Base-by-base conservation (phyloP, 352 stramenopile genomes). In the Thraustochytrium sp. region DNA sequence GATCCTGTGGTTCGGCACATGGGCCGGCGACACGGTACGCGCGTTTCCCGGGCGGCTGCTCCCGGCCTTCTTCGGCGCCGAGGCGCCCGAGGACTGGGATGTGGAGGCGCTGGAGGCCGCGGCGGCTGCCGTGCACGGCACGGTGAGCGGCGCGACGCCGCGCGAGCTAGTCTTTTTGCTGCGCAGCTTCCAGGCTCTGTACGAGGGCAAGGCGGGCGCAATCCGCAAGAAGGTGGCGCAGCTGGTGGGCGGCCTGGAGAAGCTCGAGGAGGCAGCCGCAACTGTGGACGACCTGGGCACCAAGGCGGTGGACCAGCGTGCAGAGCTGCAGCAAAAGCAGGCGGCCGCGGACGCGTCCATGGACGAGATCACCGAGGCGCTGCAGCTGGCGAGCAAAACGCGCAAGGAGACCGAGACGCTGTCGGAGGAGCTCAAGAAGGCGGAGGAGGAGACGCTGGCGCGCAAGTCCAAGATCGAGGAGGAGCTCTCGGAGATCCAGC, bases 1-100 rank as follows among this genome's bases (percentile, higher is more conserved):
- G 21, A 94, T 97, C 55, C 89, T 96, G 0, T 98, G 94, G 94
- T 96, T 98, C 86, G 94, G 93, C 0, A 90, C 96, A 76, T 98
- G 94, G 94, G 91, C 88, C 29, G 42, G 84, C 0, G 78, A 80
- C 26, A 94, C 89, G 36, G 90, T 97, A 88, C 88, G 89, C 49
- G 85, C 88, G 26, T 84, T 98, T 0, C 93, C 94, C 2, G 88
- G 92, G 46, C 85, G 94, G 21, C 59, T 94, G 21, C 44, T 95
- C 3, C 86, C 82, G 0, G 89, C 89, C 1, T 72, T 75, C 36
- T 83, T 87, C 40, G 77, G 64, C 26, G 61, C 23, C 2, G 65
- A 76, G 13, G 72, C 62, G 2, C 37, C 65, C 36, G 61, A 85
- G n/a, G 76, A 59, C 29, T 73, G 74, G 53, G 61, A 68, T 13